Evolutionary conservation across 768 basidiomycete species (phyloP).

Genomic region (Hebeloma cylindrosporum): DNA sequence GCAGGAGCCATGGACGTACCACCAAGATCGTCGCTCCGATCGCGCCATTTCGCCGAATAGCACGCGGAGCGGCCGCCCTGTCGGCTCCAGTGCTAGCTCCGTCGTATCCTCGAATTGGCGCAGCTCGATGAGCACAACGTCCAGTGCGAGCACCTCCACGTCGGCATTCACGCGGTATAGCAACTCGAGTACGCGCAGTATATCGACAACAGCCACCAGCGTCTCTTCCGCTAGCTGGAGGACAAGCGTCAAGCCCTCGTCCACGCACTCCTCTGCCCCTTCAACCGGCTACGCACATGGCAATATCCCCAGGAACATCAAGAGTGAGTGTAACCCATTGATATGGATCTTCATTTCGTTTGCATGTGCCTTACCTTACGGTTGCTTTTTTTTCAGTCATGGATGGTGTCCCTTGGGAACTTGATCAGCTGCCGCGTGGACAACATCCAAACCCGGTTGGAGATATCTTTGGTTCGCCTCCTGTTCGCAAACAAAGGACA

Average conservation of each 20-base stretch:
- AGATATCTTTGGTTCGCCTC: conserved; percentile 62
- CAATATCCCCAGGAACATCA: conserved; percentile 68
- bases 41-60: conserved; percentile 62
- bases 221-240: conserved; percentile 77
- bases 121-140: conserved; percentile 69
- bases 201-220: conserved; percentile 81
- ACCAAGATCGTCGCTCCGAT: conserved; percentile 34
- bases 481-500: conserved; percentile 62
- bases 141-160: conserved; percentile 66
- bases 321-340: conserved; percentile 54
- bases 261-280: conserved; percentile 29
- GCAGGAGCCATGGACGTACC: conserved; percentile 34
- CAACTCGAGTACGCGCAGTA: conserved; percentile 68
- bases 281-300: conserved; percentile 30
- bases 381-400: conserved; percentile 50
- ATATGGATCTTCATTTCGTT: no score
- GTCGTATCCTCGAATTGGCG: conserved; percentile 74
- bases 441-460: conserved; percentile 59
- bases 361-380: conserved; percentile 7
- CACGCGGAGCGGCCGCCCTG: conserved; percentile 44
- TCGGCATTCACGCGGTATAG: conserved; percentile 81
- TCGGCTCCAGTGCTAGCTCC: conserved; percentile 61
- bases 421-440: conserved; percentile 67
- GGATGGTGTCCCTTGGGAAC: conserved; percentile 75
- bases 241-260: conserved; percentile 42